Evolutionary conservation across 2,329 filamentous ascomycete species (phyloP).

Genomic region (Cercospora beticola): DNA sequence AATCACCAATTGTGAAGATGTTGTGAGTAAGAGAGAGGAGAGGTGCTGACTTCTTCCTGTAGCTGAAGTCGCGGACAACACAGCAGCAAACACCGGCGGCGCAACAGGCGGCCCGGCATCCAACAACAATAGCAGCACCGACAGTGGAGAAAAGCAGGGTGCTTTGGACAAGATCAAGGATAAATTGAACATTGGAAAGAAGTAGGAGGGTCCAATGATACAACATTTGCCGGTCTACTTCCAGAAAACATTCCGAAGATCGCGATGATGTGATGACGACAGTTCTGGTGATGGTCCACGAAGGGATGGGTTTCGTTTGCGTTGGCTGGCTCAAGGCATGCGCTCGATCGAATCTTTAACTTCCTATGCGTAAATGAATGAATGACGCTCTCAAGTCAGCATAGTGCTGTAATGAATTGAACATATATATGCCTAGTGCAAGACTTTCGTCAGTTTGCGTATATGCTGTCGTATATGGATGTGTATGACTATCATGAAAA

Average conservation of each 20-base stretch:
- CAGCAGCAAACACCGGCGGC: conserved; percentile 32
- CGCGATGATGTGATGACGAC: background rate
- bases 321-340: background rate
- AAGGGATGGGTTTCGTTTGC: background rate
- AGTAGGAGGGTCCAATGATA: conserved; percentile 9
- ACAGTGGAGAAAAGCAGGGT: conserved; percentile 28
- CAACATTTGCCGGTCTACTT: background rate
- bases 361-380: background rate
- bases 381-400: background rate
- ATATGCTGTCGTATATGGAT: no score
- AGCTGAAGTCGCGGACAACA: conserved; percentile 27
- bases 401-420: background rate
- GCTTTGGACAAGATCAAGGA: conserved; percentile 33
- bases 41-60: background rate
- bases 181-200: conserved; percentile 29
- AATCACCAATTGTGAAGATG: background rate
- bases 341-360: no score
- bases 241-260: background rate
- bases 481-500: no score
- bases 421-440: background rate
- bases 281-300: background rate
- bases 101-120: conserved; percentile 18
- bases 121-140: background rate
- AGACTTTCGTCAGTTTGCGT: no score
- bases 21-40: background rate